A percentile compares a stretch with the other conserved stretches of the same genome.
Conservation (phyloP, 73 alveolate species). For the Effrenium voratum region DNA sequence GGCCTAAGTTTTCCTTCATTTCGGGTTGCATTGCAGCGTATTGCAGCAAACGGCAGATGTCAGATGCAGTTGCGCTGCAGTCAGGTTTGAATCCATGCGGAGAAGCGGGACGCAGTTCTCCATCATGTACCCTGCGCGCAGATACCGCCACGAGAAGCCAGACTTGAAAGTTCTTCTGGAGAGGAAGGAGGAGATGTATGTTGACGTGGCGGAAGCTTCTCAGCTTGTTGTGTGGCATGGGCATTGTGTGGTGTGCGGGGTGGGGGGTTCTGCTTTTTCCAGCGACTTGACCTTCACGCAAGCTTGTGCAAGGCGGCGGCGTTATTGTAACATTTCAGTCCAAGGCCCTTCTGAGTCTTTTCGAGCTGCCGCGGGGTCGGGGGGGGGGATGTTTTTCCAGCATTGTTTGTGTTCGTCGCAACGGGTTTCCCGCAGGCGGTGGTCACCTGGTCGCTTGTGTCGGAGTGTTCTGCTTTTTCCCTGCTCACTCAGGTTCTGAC, state of each 20-base stretch:
- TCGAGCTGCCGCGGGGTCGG: background rate
- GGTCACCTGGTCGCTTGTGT: background rate
- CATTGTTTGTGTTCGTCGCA: background rate
- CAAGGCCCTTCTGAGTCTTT: background rate
- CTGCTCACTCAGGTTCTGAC: background rate
- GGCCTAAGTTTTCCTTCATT: background rate
- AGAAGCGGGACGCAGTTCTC: background rate
- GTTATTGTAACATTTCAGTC: background rate
- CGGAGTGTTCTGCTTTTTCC: background rate
- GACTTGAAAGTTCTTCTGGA: constrained; percentile 4
- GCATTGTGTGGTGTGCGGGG: background rate
- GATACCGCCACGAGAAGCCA: constrained; percentile 52
- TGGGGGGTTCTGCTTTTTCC: background rate
- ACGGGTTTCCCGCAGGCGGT: background rate
- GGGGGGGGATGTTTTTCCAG: background rate
- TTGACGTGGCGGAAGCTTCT: background rate
- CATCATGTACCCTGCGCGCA: background rate
- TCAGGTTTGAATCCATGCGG: constrained; percentile 18
- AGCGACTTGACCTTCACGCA: background rate
- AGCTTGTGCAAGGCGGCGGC: background rate
- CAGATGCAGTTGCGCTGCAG: background rate
- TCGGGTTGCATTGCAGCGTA: background rate
- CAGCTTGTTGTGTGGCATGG: background rate
- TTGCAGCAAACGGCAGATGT: background rate
- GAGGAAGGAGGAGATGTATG: constrained; percentile 5